Conservation (phyloP, 495 filamentous ascomycete genomes). For the Hypoxylon rickii region DNA sequence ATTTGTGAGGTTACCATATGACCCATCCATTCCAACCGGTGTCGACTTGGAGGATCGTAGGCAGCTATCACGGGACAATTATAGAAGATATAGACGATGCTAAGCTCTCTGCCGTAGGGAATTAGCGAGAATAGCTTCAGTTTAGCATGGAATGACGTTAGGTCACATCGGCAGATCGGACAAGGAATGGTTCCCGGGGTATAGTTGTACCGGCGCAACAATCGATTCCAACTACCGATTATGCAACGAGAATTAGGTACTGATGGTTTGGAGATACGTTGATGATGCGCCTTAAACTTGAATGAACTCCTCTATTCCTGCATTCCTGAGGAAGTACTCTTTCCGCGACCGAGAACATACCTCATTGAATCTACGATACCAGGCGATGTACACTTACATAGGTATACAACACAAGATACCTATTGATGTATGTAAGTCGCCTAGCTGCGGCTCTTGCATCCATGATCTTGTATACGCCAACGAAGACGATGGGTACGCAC, state of each 20-base stretch:
- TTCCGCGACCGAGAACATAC: not conserved
- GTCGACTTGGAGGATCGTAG: not conserved
- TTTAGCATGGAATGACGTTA: constrained; percentile 26
- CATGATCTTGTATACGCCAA: too few relatives aligned
- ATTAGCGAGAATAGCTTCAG: constrained; percentile 22
- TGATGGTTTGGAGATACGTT: not conserved
- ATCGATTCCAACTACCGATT: constrained; percentile 7
- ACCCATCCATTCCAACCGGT: not conserved
- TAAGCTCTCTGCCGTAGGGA: not conserved
- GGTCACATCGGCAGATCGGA: not conserved
- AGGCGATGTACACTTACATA: constrained; percentile 7
- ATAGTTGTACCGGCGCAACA: constrained; percentile 20
- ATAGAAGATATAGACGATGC: not conserved
- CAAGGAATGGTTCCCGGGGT: not conserved
- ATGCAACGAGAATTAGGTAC: not conserved
- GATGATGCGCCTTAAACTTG: not conserved
- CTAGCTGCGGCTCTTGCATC: not conserved
- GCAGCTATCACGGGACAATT: constrained; percentile 6
- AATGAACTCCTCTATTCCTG: constrained; percentile 24
- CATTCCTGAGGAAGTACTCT: constrained; percentile 10
- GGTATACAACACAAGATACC: too few relatives aligned
- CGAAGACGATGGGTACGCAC: not conserved
- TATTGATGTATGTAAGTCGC: not conserved
- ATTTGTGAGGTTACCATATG: not conserved
- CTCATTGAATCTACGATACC: not conserved